phyloP scores from a whole-genome alignment of 345 rosid species.

The Kandelia obovata region DNA sequence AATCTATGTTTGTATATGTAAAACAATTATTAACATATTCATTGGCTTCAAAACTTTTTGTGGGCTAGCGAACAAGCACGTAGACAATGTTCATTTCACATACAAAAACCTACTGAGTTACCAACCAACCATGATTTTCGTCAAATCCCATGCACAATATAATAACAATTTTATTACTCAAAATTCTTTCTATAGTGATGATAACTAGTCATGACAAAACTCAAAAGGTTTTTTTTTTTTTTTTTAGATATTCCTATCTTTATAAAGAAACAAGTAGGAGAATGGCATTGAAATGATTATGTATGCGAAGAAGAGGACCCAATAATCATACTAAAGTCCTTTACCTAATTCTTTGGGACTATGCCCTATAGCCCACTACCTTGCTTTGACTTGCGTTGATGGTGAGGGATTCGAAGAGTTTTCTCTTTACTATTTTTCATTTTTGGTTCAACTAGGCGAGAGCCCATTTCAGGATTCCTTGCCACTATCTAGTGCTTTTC shows the following conservation, averaged over 20 bases:
- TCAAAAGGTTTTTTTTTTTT: neutral
- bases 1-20: too few species aligned
- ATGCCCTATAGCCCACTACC: neutral
- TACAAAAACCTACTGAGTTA: too few species aligned
- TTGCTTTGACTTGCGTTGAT: slow-evolving; percentile 10
- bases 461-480: neutral
- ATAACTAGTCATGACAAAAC: neutral
- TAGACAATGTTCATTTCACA: too few species aligned
- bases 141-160: too few species aligned
- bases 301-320: neutral
- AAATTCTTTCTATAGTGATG: neutral
- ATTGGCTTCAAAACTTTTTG: too few species aligned
- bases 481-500: neutral
- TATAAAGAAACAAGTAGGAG: neutral
- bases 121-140: too few species aligned
- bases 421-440: neutral
- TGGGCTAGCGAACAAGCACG: too few species aligned
- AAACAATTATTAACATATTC: too few species aligned
- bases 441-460: neutral
- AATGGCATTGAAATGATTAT: neutral
- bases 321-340: neutral
- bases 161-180: too few species aligned
- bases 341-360: neutral
- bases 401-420: neutral
- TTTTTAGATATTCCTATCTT: neutral